Conservation (phyloP, 352 stramenopile species). For the Thraustochytrium striatum region DNA sequence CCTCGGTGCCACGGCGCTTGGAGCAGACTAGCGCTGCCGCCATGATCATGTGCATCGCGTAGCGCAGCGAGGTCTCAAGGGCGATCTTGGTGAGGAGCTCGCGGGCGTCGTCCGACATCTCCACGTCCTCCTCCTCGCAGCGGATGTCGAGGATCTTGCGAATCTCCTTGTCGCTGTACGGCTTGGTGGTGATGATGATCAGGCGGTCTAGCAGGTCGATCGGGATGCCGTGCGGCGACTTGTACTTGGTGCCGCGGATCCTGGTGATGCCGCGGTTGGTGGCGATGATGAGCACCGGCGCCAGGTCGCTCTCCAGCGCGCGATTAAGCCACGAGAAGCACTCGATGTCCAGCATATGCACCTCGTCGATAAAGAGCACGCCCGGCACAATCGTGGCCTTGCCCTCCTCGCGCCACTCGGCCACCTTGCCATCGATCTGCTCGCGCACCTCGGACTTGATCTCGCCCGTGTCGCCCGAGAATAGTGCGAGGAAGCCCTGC, state of each 20-base stretch:
- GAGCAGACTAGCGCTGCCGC: slow-evolving; percentile 64
- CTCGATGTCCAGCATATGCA: slow-evolving; percentile 99
- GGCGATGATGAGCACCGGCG: slow-evolving; percentile 96
- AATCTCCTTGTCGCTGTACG: slow-evolving; percentile 92
- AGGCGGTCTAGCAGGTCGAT: slow-evolving; percentile 96
- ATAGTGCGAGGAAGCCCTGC: slow-evolving; percentile 97
- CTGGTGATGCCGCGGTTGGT: slow-evolving; percentile 97
- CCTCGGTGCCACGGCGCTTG: slow-evolving; percentile 84
- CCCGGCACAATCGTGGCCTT: slow-evolving; percentile 96
- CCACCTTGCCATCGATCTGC: slow-evolving; percentile 97
- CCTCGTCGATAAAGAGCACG: slow-evolving; percentile 99
- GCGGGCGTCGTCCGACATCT: slow-evolving; percentile 93
- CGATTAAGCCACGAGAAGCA: slow-evolving; percentile 99
- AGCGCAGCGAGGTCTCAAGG: slow-evolving; percentile 94
- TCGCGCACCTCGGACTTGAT: slow-evolving; percentile 97
- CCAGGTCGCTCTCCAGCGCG: slow-evolving; percentile 92
- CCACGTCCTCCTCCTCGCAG: slow-evolving; percentile 96
- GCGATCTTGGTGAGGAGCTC: slow-evolving; percentile 96
- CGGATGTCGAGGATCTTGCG: slow-evolving; percentile 92
- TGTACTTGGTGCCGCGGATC: slow-evolving; percentile 97
- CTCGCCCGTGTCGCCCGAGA: slow-evolving; percentile 97
- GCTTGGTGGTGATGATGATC: slow-evolving; percentile 96
- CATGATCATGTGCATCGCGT: slow-evolving; percentile 99
- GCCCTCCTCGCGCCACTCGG: slow-evolving; percentile 80
- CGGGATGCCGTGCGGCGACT: slow-evolving; percentile 94